Evolutionary conservation across 2,329 filamentous ascomycete genomes (phyloP), one percentile per base, ranked within the genome.

Genomic region (Calonectria pauciramosa): DNA sequence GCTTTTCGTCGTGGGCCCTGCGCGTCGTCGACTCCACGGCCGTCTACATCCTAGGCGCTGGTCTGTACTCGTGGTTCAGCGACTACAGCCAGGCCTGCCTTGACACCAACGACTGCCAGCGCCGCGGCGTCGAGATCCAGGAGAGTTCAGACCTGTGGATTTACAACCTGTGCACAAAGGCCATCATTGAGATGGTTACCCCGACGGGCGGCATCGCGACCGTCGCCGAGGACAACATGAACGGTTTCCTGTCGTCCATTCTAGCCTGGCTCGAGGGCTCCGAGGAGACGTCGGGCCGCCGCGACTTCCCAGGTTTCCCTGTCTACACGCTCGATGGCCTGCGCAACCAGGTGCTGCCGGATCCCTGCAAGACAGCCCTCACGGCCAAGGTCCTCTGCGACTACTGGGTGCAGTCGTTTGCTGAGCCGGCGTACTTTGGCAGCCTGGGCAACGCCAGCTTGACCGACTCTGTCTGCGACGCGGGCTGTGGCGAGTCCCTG

Each of bases 61-160:
- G 94, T 32, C 86, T 96, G 73, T 96, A 96, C 89, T 93, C 90
- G 77, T 96, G 96, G 90, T 96, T 95, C 82, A 91, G 96, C 84
- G 95, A 96, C 88, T 96, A 96, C 85, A 87, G 86, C 44, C 93
- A 96, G 85, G 88, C 88, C 23, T 97, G 95, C 80, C 89, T 96
- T 18, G 84, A 85, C 47, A 89, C 88, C 13, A 90, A 94, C 82
- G 91, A 90, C 77, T 97, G 95, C 87, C 95, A 96, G 20, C 18
- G 13, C 85, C 88, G 92, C 71, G 93, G 95, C 85, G 95, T 97
- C 86, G 89, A 96, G 59, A 91, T 91, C 78, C 87, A 96, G 44
- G 92, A 95, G 84, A 90, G 90, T 82, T 94, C 89, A 38, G 92
- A 88, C 65, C 87, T 95, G 44, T 87, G 91, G 77, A 83, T 96